These are phyloP conservation scores for Nymphaea thermarum DNA, from an alignment of 164 flowering plant genomes.

Conservation along the genomic window DNA sequence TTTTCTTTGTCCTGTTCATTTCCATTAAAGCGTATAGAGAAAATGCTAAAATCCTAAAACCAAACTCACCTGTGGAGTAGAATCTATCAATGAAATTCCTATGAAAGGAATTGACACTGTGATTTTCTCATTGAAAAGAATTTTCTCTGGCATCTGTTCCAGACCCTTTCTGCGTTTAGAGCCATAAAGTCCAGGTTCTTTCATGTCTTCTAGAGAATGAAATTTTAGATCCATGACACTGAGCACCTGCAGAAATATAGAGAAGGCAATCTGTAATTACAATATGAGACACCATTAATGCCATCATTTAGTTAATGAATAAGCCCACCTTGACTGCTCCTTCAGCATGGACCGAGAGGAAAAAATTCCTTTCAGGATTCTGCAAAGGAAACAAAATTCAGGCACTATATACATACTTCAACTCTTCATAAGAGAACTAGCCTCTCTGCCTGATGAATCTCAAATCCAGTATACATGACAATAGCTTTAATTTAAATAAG, in stretches of 20 bases:
- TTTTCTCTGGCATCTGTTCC: slow-evolving; percentile 23
- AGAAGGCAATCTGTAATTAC: neutral
- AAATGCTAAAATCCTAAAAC: too few relatives aligned
- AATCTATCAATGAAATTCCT: slow-evolving; percentile 72
- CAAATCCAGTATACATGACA: too few relatives aligned
- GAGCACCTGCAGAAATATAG: slow-evolving; percentile 52
- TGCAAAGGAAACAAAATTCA: slow-evolving; percentile 17
- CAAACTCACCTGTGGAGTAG: slow-evolving; percentile 49
- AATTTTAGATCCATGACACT: slow-evolving; percentile 67
- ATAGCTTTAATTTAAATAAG: too few relatives aligned
- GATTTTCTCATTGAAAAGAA: slow-evolving; percentile 46
- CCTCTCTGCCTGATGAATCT: too few relatives aligned
- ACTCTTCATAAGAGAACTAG: too few relatives aligned
- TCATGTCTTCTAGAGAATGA: slow-evolving; percentile 46
- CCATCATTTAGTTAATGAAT: neutral
- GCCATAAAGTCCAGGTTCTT: slow-evolving; percentile 19
- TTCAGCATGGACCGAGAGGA: slow-evolving; percentile 68
- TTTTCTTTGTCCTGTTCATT: too few relatives aligned
- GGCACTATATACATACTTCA: too few relatives aligned
- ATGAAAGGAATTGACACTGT: slow-evolving; percentile 42
- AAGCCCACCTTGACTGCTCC: slow-evolving; percentile 81
- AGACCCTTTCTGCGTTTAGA: slow-evolving; percentile 23
- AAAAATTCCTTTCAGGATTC: slow-evolving; percentile 77
- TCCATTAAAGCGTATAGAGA: too few relatives aligned
- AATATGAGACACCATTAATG: neutral